A percentile compares a stretch with the other conserved stretches of the same genome.
Conservation (phyloP, 2,329 filamentous ascomycete genomes). For the Pyrenochaeta sp. region DNA sequence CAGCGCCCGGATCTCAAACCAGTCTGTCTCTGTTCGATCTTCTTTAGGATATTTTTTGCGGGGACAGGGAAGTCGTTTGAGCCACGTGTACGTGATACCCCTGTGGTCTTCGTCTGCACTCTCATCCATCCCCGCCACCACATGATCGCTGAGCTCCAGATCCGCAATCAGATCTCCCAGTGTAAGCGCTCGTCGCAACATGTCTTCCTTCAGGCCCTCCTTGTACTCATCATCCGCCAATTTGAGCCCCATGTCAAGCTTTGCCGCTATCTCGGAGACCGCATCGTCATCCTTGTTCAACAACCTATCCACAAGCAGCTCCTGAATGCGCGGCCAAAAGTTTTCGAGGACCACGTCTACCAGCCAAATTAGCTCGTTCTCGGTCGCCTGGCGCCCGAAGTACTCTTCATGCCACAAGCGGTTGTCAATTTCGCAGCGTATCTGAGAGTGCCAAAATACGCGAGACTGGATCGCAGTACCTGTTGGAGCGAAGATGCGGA, state of each 20-base stretch:
- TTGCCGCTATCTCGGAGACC: background rate
- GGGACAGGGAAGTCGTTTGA: too few relatives aligned
- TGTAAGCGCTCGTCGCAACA: slow-evolving; percentile 31
- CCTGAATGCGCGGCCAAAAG: background rate
- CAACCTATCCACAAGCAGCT: background rate
- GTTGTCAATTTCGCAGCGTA: background rate
- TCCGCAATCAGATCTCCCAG: too few relatives aligned
- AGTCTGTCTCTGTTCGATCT: too few relatives aligned
- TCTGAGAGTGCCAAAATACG: background rate
- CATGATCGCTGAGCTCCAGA: too few relatives aligned
- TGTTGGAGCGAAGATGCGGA: background rate
- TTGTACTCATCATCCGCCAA: background rate
- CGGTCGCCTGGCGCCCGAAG: background rate
- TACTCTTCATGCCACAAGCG: background rate
- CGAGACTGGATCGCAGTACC: background rate
- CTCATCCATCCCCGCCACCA: too few relatives aligned
- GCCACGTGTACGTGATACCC: too few relatives aligned
- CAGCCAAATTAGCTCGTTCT: background rate
- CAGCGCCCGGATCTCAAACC: too few relatives aligned
- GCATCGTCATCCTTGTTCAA: background rate
- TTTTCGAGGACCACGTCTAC: background rate
- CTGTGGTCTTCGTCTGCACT: too few relatives aligned
- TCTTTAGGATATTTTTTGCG: too few relatives aligned
- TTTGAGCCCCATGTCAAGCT: background rate
- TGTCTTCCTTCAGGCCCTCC: background rate